Evolutionary conservation across 768 basidiomycete species (phyloP), one percentile per base, ranked within the genome.

Genomic region (Gloeostereum incarnatum): DNA sequence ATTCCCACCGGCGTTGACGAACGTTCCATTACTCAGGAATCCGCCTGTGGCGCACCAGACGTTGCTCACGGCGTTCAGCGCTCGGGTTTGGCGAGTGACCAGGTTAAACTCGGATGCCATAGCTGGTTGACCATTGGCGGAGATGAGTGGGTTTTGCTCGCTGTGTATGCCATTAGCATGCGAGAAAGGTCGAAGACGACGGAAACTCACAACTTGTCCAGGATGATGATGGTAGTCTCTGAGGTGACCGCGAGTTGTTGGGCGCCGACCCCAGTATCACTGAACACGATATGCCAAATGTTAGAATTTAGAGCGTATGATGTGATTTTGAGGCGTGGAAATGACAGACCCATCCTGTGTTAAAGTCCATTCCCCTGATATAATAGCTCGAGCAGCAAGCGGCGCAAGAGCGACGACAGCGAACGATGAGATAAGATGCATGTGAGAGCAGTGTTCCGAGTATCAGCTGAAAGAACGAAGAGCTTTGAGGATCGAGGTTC

Each of bases 21-120:
- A 39, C 5, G 68, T 71, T 10, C 75, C 75, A 48, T 77, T 73
- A 0, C 63, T 68, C 13, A 74, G 53, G 4, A 68, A 67, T 9
- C 40, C 34, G 14, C 46, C 46, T 1, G 43, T 41, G 7, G 46
- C 43, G 31, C 40, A 47, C 36, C 36, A 47, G 14, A 37, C 35
- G 25, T 47, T 39, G 2, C 43, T 47, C 23, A 20, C 20, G 4
- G 43, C 18, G 23, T 40, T 44, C 25, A 47, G 26, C 0, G 39
- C 31, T 1, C 46, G 31, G 3, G 35, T 26, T 2, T 33, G 38
- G 18, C 39, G 40, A 13, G 14, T 5, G 24, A 35, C 17, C 39
- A 47, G 41, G 31, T 37, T 44, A 8, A 33, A 10, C 32, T 33
- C 32, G 8, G 32, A 33, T 7, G 32, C 9, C 32, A 10, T 10